These are phyloP conservation scores for Candida sithepensis DNA, from an alignment of 805 yeast genomes.

Conservation along the genomic window DNA sequence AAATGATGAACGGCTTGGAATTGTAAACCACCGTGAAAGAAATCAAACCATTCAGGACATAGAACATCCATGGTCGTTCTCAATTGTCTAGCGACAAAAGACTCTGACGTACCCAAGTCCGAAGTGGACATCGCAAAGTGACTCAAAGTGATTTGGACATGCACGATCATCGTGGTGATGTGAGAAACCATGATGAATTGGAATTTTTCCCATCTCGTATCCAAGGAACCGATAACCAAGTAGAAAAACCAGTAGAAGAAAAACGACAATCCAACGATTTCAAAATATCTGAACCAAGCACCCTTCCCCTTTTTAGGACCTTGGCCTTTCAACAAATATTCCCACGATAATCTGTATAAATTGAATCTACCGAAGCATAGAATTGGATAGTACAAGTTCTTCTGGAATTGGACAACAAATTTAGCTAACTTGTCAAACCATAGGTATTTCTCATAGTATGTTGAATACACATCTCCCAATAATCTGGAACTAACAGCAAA, in stretches of 20 bases:
- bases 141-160: slow-evolving; percentile 84
- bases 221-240: slow-evolving; percentile 49
- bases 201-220: slow-evolving; percentile 51
- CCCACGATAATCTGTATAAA: slow-evolving; percentile 78
- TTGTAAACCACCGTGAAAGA: slow-evolving; percentile 87
- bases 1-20: slow-evolving; percentile 89
- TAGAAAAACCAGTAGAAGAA: slow-evolving; percentile 85
- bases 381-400: slow-evolving; percentile 71
- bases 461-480: slow-evolving; percentile 68
- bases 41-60: slow-evolving; percentile 91
- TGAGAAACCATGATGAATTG: slow-evolving; percentile 70
- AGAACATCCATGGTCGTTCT: slow-evolving; percentile 95
- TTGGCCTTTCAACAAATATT: slow-evolving; percentile 63
- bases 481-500: slow-evolving; percentile 78
- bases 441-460: slow-evolving; percentile 68
- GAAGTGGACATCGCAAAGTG: slow-evolving; percentile 94
- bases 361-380: slow-evolving; percentile 83
- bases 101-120: slow-evolving; percentile 76
- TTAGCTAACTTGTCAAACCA: slow-evolving; percentile 68
- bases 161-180: slow-evolving; percentile 84
- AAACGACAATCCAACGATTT: slow-evolving; percentile 61
- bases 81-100: slow-evolving; percentile 74
- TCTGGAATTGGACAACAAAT: slow-evolving; percentile 57
- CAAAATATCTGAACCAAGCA: slow-evolving; percentile 82
- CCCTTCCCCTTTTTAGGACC: slow-evolving; percentile 83